These are phyloP conservation scores for Sporothrix euskadiensis DNA, from an alignment of 2,329 filamentous ascomycete genomes.

Conservation along the genomic window DNA sequence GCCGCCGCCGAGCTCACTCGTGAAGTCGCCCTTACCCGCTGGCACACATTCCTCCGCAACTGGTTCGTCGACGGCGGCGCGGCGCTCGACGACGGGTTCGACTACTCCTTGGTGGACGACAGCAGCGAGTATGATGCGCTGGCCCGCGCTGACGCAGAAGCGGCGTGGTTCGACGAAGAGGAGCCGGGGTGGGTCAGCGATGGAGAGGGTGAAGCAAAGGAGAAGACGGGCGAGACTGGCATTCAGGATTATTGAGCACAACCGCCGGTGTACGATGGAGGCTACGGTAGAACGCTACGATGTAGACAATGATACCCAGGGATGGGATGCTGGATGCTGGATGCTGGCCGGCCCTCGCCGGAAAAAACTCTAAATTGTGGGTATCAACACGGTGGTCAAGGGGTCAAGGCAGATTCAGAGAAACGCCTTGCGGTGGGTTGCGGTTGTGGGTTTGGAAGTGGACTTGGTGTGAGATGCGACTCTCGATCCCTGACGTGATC, in stretches of 20 bases:
- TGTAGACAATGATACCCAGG: neutral
- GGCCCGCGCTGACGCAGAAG: conserved; percentile 63
- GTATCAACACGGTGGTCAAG: neutral
- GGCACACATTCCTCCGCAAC: conserved; percentile 70
- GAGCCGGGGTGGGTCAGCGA: conserved; percentile 65
- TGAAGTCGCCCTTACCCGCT: conserved; percentile 67
- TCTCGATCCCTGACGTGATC: neutral
- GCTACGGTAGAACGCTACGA: neutral
- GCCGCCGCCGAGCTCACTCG: conserved; percentile 48
- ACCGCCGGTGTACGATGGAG: neutral
- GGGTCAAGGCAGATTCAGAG: conserved; percentile 1
- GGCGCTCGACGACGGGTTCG: conserved; percentile 67
- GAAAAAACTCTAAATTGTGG: conserved; percentile 7
- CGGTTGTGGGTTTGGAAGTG: neutral
- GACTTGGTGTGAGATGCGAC: neutral
- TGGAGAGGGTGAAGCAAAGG: conserved; percentile 37
- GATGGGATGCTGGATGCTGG: neutral
- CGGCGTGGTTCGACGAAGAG: conserved; percentile 79
- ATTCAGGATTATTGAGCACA: conserved; percentile 67
- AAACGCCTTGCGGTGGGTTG: neutral
- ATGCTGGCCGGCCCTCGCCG: neutral
- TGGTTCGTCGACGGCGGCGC: conserved; percentile 69
- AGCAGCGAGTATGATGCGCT: conserved; percentile 70
- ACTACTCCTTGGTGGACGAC: conserved; percentile 69
- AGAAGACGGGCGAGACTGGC: conserved; percentile 62